Percentiles rank a stretch among this genome's conserved stretches.
phyloP scores from a whole-genome alignment of 1,284 basidiomycete genomes.

The Puccinia triticina region DNA sequence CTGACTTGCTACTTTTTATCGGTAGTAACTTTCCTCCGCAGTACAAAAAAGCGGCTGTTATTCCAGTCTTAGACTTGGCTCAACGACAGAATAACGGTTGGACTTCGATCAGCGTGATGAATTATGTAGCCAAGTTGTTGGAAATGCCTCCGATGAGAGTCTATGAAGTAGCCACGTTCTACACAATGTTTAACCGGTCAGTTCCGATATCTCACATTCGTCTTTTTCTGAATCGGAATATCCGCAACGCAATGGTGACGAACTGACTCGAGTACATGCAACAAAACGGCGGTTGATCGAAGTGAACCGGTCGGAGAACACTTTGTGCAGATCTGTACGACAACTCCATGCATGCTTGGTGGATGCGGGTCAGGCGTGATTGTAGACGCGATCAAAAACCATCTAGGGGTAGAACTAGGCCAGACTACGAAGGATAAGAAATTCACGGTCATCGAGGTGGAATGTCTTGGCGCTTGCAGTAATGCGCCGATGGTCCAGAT shows the following conservation, averaged over 20 bases:
- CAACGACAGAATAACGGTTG: conserved; percentile 98
- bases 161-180: conserved; percentile 99
- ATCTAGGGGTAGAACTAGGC: conserved; percentile 78
- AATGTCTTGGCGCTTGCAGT: conserved; percentile 96
- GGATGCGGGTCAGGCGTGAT: conserved; percentile 82
- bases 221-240: not conserved
- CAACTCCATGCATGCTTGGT: conserved; percentile 95
- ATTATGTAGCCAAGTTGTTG: conserved; percentile 76
- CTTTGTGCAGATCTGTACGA: conserved; percentile 98
- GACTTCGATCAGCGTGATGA: conserved; percentile 99
- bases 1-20: conserved; percentile 68
- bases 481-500: conserved; percentile 99
- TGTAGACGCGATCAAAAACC: conserved; percentile 78
- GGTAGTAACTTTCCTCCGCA: conserved; percentile 83
- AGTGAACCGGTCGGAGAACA: conserved; percentile 92
- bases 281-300: not conserved
- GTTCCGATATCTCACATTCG: not conserved
- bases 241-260: not conserved
- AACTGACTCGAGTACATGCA: not conserved
- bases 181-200: conserved; percentile 89
- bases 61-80: conserved; percentile 92
- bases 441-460: conserved; percentile 96
- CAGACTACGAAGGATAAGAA: conserved; percentile 92
- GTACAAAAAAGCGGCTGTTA: conserved; percentile 93
- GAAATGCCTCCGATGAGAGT: conserved; percentile 98